Percentiles rank a stretch among this genome's conserved stretches.
phyloP scores from a whole-genome alignment of 306 rosid genomes.

The Mimosa pudica region DNA sequence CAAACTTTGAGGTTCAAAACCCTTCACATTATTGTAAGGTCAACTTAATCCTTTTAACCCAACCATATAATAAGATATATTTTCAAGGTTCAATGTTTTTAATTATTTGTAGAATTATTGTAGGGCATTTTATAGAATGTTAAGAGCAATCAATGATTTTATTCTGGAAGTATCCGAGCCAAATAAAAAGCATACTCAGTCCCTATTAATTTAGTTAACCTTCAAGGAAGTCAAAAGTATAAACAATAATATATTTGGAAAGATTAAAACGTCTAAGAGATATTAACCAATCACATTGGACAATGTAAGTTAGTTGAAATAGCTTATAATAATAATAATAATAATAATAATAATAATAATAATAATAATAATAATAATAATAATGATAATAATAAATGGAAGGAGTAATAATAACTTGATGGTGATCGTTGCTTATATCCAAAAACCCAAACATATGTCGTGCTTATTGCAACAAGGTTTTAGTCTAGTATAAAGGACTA shows the following conservation, averaged over 20 bases:
- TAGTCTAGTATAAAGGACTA: too few relatives aligned
- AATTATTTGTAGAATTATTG: too few relatives aligned
- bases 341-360: too few relatives aligned
- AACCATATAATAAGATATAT: neutral
- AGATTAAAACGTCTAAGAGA: too few relatives aligned
- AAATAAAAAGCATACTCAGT: neutral
- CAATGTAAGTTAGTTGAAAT: too few relatives aligned
- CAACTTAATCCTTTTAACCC: neutral
- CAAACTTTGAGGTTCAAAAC: constrained; percentile 17
- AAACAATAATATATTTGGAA: neutral
- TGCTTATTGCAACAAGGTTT: too few relatives aligned
- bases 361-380: neutral
- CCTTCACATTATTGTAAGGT: constrained; percentile 3
- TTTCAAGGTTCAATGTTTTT: neutral
- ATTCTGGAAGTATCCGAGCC: neutral
- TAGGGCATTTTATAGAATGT: neutral
- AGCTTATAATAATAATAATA: neutral
- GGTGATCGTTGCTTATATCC: neutral
- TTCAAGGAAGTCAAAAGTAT: neutral
- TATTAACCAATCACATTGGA: neutral
- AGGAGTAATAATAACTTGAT: neutral
- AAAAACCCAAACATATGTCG: too few relatives aligned
- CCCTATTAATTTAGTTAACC: neutral
- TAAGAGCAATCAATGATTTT: neutral
- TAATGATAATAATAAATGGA: neutral